phyloP scores from a whole-genome alignment of 352 stramenopile genomes.

The Phytophthora cryptogea region DNA sequence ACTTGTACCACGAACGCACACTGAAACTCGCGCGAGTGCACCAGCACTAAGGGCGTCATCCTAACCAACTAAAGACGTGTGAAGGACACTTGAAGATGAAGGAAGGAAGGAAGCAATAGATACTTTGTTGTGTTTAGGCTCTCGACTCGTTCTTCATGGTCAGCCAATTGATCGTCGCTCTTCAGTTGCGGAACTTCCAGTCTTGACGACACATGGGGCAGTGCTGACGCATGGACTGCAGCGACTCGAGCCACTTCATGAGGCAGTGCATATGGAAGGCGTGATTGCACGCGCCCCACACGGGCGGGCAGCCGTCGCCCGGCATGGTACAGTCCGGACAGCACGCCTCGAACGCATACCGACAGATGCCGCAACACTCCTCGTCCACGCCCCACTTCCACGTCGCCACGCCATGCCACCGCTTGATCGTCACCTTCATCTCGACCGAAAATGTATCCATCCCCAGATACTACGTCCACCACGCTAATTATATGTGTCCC shows the following conservation, averaged over 20 bases:
- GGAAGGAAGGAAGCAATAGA: conserved; percentile 21
- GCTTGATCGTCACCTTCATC: conserved; percentile 88
- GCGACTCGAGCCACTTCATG: conserved; percentile 92
- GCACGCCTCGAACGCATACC: conserved; percentile 82
- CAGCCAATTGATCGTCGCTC: too few species aligned
- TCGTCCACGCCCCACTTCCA: conserved; percentile 93
- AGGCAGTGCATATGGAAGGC: conserved; percentile 94
- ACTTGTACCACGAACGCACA: conserved; percentile 75
- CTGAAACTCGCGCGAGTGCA: conserved; percentile 75
- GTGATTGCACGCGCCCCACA: conserved; percentile 91
- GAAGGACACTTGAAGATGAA: background rate
- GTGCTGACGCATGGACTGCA: conserved; percentile 80
- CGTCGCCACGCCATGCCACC: conserved; percentile 89
- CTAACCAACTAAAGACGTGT: background rate
- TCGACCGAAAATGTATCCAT: conserved; percentile 27
- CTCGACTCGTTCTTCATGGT: background rate
- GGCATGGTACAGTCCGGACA: conserved; percentile 81
- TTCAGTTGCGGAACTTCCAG: conserved; percentile 83
- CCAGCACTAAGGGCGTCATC: conserved; percentile 47
- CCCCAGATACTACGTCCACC: conserved; percentile 7
- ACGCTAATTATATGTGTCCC: too few species aligned
- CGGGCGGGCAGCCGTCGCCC: conserved; percentile 85
- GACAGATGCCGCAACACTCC: conserved; percentile 91
- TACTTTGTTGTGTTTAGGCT: conserved; percentile 18
- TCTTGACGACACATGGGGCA: conserved; percentile 91